Conservation (phyloP, 768 basidiomycete genomes). For the Tricholoma hemisulphureum region DNA sequence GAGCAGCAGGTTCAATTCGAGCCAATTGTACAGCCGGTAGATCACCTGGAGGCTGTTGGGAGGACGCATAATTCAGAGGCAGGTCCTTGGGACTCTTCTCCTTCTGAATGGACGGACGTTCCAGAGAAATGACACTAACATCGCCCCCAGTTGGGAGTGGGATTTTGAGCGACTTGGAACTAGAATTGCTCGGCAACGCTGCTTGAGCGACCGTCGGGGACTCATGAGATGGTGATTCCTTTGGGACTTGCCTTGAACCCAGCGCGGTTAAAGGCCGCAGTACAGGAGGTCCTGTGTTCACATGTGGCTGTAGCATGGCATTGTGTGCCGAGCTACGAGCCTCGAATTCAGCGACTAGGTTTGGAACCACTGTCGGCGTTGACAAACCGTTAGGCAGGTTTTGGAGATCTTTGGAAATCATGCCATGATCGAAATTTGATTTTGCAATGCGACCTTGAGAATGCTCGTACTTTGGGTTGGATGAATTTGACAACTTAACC, state of each 20-base stretch:
- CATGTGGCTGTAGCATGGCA: not conserved
- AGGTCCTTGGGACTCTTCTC: constrained; percentile 3
- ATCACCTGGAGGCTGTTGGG: not conserved
- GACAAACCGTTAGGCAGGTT: not conserved
- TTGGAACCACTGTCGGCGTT: constrained; percentile 3
- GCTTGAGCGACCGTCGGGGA: not conserved
- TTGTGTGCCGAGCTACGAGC: not conserved
- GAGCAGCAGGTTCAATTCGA: not conserved
- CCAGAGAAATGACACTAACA: not conserved
- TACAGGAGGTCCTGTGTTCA: not conserved
- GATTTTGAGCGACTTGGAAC: not conserved
- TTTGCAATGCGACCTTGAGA: not conserved
- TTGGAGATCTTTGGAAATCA: not conserved
- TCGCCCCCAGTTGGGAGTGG: not conserved
- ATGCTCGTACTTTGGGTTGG: not conserved
- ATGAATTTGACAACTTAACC: not conserved
- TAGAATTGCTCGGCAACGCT: not conserved
- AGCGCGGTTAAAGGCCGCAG: constrained; percentile 15
- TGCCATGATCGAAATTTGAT: not conserved
- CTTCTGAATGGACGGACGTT: constrained; percentile 14
- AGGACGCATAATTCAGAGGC: not conserved
- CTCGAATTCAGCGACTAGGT: constrained; percentile 10
- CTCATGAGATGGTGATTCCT: not conserved
- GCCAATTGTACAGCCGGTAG: not conserved
- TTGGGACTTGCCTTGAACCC: constrained; percentile 13